Conservation (phyloP, 371 early-diverging fungal species). For the Thermomucor indicae-seudaticae region DNA sequence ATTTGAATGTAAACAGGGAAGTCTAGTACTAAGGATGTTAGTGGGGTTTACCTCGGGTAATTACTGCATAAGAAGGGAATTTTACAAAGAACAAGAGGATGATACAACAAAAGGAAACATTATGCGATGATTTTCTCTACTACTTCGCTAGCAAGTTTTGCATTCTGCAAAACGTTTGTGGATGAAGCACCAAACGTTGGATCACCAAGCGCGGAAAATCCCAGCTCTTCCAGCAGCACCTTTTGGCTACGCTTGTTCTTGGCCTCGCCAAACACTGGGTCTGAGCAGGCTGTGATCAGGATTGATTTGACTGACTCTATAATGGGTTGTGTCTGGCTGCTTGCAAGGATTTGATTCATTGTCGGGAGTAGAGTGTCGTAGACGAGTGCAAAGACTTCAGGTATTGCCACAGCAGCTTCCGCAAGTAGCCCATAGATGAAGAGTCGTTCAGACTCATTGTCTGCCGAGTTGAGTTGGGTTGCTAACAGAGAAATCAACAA, state of each 20-base stretch:
- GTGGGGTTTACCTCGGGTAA: background rate
- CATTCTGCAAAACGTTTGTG: slow-evolving; percentile 47
- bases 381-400: slow-evolving; percentile 73
- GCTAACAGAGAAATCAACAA: slow-evolving; percentile 75
- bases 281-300: slow-evolving; percentile 71
- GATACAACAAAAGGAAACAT: background rate
- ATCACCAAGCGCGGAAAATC: slow-evolving; percentile 42
- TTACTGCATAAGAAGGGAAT: background rate
- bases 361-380: slow-evolving; percentile 73
- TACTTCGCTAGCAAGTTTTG: slow-evolving; percentile 57
- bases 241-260: slow-evolving; percentile 44
- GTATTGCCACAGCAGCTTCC: slow-evolving; percentile 72
- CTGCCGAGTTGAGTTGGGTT: slow-evolving; percentile 78
- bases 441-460: slow-evolving; percentile 79
- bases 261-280: slow-evolving; percentile 48
- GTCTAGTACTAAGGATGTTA: background rate
- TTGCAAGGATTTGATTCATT: slow-evolving; percentile 71
- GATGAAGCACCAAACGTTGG: slow-evolving; percentile 40
- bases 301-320: slow-evolving; percentile 76
- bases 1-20: background rate
- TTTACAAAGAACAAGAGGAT: background rate
- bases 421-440: slow-evolving; percentile 83
- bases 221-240: slow-evolving; percentile 51
- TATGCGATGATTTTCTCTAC: slow-evolving; percentile 55
- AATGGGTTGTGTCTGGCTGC: slow-evolving; percentile 64